phyloP scores from a whole-genome alignment of 352 stramenopile species.

The Blastocystis sp. region DNA sequence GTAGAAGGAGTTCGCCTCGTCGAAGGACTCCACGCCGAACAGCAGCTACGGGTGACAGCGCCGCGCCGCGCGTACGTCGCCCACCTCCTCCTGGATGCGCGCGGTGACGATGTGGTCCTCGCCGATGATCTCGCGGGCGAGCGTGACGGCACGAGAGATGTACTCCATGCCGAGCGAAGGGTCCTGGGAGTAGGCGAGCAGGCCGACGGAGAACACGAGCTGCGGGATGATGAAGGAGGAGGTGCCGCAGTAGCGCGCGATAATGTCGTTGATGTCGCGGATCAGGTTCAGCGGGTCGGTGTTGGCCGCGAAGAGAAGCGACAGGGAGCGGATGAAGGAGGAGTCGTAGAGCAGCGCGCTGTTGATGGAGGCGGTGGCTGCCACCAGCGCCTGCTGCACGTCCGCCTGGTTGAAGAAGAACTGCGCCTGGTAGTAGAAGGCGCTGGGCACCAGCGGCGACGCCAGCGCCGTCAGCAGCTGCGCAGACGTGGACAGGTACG shows the following conservation, averaged over 20 bases:
- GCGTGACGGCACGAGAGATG: conserved; percentile 18
- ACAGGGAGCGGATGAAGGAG: conserved; percentile 1
- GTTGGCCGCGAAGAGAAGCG: conserved; percentile 8
- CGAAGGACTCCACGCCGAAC: conserved; percentile 20
- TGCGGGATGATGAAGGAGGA: conserved; percentile 7
- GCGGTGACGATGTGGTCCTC: background rate
- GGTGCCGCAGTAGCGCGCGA: conserved; percentile 1
- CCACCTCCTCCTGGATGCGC: conserved; percentile 31
- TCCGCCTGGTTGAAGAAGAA: background rate
- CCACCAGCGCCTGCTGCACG: background rate
- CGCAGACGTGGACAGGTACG: background rate
- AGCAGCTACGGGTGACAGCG: conserved; percentile 14
- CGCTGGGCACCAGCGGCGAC: conserved; percentile 3
- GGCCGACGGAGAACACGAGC: conserved; percentile 47
- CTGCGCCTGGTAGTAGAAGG: conserved; percentile 3
- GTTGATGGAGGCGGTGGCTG: background rate
- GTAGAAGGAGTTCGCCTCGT: conserved; percentile 52
- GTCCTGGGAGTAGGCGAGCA: conserved; percentile 50
- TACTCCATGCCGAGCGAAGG: conserved; percentile 58
- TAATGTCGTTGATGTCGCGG: conserved; percentile 46
- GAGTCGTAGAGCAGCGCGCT: background rate
- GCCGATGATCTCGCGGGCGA: conserved; percentile 21
- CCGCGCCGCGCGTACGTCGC: background rate
- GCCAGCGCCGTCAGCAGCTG: background rate
- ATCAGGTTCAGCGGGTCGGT: conserved; percentile 50